Evolutionary conservation across 768 basidiomycete genomes (phyloP).

Genomic region (Exsudoporus frostii): DNA sequence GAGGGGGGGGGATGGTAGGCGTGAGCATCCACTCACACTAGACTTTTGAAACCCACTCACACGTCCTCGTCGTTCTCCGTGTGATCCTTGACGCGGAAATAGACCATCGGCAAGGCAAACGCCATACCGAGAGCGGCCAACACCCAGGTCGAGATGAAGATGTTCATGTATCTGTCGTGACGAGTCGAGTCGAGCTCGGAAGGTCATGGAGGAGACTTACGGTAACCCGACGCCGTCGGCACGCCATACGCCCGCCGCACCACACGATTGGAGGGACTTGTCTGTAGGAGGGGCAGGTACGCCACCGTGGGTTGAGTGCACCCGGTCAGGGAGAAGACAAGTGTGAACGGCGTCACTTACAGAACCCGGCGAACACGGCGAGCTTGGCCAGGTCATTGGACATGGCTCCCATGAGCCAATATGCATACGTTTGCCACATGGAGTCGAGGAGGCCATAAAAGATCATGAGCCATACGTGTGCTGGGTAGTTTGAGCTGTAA

Average conservation of each 20-base stretch:
- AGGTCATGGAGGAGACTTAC: constrained; percentile 39
- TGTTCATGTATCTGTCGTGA: constrained; percentile 54
- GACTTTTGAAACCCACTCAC: constrained; percentile 35
- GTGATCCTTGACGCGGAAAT: constrained; percentile 60
- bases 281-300: constrained; percentile 33
- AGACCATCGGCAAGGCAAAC: constrained; percentile 71
- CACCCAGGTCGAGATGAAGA: constrained; percentile 72
- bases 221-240: constrained; percentile 61
- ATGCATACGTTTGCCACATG: constrained; percentile 82
- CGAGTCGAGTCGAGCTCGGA: neutral
- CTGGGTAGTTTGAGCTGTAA: constrained; percentile 50
- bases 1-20: no score
- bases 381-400: constrained; percentile 78
- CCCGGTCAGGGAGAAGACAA: neutral
- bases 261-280: constrained; percentile 74
- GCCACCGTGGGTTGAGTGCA: neutral
- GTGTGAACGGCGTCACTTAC: constrained; percentile 41
- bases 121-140: constrained; percentile 62
- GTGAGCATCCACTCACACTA: neutral
- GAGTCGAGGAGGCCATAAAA: constrained; percentile 77
- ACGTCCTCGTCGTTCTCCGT: constrained; percentile 52
- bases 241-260: constrained; percentile 69
- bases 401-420: constrained; percentile 88
- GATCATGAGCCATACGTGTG: constrained; percentile 61
- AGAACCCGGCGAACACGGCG: constrained; percentile 80